Conservation (phyloP, 176 grass and related monocot genomes). For the Eleusine coracana region DNA sequence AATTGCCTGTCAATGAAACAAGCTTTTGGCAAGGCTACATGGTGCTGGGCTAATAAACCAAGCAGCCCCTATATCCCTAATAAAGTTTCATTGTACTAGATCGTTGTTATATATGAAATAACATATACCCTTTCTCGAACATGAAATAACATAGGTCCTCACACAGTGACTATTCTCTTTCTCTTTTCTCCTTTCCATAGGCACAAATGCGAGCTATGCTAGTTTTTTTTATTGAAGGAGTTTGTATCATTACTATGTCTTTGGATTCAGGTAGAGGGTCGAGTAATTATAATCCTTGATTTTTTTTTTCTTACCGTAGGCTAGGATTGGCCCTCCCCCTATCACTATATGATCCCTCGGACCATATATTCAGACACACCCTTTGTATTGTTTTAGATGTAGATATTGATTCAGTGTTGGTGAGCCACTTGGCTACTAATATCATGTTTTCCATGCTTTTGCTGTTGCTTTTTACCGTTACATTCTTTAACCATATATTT, state of each 20-base stretch:
- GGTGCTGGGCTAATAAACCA: no score
- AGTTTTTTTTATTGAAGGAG: not conserved
- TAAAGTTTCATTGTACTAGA: constrained; percentile 4
- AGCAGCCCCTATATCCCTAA: not conserved
- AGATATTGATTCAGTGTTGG: constrained; percentile 25
- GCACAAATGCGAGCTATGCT: not conserved
- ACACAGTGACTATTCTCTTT: not conserved
- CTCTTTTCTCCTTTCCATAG: no score
- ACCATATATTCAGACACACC: not conserved
- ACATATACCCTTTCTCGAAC: not conserved
- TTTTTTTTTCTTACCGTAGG: not conserved
- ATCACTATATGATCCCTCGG: not conserved
- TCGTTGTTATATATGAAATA: not conserved
- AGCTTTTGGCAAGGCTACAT: no score
- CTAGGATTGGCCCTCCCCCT: not conserved
- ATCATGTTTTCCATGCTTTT: constrained; percentile 23
- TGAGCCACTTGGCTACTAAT: not conserved
- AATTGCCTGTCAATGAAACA: no score
- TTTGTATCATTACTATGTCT: not conserved
- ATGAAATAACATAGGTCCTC: no score
- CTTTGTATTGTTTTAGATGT: not conserved
- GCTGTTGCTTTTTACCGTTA: not conserved
- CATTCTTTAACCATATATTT: constrained; percentile 36
- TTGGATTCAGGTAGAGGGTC: not conserved
- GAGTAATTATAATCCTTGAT: not conserved